These are phyloP conservation scores for Penicillium odoratum DNA, from an alignment of 495 filamentous ascomycete species.

Conservation along the genomic window DNA sequence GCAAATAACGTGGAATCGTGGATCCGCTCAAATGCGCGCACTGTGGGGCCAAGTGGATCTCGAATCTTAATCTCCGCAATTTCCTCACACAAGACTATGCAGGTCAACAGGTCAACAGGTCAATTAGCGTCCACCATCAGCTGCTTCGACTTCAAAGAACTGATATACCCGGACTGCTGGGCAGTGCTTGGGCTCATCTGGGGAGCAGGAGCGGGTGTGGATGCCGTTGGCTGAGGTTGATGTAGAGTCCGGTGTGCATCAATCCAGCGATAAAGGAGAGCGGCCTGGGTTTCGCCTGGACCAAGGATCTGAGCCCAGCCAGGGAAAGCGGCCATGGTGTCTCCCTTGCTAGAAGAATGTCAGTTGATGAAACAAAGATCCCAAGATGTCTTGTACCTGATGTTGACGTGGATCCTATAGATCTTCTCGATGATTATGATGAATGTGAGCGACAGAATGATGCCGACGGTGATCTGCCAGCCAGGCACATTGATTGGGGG, in stretches of 20 bases:
- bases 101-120: neutral
- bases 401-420: neutral
- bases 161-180: neutral
- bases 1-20: conserved; percentile 21
- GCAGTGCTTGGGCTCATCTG: neutral
- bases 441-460: conserved; percentile 6
- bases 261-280: conserved; percentile 2
- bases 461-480: conserved; percentile 2
- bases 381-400: neutral
- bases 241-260: neutral
- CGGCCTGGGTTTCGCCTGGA: conserved; percentile 4
- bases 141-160: neutral
- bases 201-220: neutral
- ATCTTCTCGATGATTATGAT: conserved; percentile 9
- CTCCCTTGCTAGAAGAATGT: neutral
- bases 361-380: neutral
- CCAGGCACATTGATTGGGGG: conserved; percentile 2
- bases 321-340: neutral
- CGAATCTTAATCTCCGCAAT: neutral
- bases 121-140: conserved; percentile 1
- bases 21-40: conserved; percentile 21
- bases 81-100: neutral
- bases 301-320: conserved; percentile 5
- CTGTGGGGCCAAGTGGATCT: conserved; percentile 6
- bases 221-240: neutral